These are phyloP conservation scores for Rhipidocladum racemiflorum DNA, from an alignment of 176 grass and related monocot species.

Conservation along the genomic window DNA sequence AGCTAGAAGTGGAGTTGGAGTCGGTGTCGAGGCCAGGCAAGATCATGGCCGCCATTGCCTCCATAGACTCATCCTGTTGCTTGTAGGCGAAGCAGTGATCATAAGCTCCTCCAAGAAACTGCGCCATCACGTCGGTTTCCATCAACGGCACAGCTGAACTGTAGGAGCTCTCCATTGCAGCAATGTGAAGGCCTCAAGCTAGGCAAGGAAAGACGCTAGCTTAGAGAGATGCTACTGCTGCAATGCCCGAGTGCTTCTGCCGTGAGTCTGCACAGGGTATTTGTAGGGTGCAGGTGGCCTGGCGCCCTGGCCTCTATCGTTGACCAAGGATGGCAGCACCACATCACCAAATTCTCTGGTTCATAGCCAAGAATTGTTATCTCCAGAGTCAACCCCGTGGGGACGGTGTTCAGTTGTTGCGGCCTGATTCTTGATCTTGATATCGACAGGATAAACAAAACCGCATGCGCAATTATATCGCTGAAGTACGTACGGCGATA, in stretches of 20 bases:
- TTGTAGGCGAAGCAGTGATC: slow-evolving; percentile 58
- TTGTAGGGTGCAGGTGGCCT: slow-evolving; percentile 45
- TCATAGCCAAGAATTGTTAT: slow-evolving; percentile 24
- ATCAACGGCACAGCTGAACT: slow-evolving; percentile 21
- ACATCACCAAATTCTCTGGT: slow-evolving; percentile 35
- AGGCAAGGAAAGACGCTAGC: not conserved
- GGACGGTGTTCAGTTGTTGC: slow-evolving; percentile 37
- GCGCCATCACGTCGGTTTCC: slow-evolving; percentile 49
- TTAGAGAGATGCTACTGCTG: slow-evolving; percentile 19
- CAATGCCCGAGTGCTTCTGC: slow-evolving; percentile 33
- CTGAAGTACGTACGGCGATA: slow-evolving; percentile 11
- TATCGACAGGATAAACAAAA: slow-evolving; percentile 48
- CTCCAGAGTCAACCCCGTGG: slow-evolving; percentile 40
- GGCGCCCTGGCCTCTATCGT: slow-evolving; percentile 36
- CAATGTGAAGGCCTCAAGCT: slow-evolving; percentile 11
- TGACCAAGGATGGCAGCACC: slow-evolving; percentile 35
- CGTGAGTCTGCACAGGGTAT: slow-evolving; percentile 29
- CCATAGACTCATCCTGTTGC: slow-evolving; percentile 43
- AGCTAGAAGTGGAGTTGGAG: slow-evolving; percentile 46
- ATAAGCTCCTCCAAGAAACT: slow-evolving; percentile 48
- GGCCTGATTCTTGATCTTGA: slow-evolving; percentile 44
- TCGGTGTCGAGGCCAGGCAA: slow-evolving; percentile 52
- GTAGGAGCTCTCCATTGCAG: slow-evolving; percentile 47
- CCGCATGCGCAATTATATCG: slow-evolving; percentile 46
- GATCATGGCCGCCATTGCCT: slow-evolving; percentile 44